Conservation (phyloP, 352 stramenopile genomes). For the Pythium dissotocum region DNA sequence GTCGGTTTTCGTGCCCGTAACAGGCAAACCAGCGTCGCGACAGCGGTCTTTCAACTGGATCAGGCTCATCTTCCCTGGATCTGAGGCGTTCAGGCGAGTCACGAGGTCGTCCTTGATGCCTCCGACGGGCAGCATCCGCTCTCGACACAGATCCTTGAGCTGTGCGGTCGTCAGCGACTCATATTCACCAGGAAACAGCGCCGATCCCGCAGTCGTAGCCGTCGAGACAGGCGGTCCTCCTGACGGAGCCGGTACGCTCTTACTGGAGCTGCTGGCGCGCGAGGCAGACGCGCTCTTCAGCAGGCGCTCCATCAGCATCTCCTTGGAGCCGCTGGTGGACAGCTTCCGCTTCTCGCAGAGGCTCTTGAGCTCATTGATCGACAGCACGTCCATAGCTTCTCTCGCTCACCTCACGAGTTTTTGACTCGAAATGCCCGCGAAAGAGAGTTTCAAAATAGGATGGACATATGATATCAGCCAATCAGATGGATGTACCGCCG, state of each 20-base stretch:
- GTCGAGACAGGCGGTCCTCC: no score
- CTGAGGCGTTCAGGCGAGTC: constrained; percentile 16
- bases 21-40: constrained; percentile 17
- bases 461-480: not conserved
- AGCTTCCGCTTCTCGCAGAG: constrained; percentile 21
- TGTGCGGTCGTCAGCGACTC: constrained; percentile 16
- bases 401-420: not conserved
- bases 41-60: constrained; percentile 22
- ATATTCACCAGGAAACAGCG: constrained; percentile 22
- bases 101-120: constrained; percentile 29
- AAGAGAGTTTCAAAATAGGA: constrained; percentile 3
- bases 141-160: constrained; percentile 25
- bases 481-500: not conserved
- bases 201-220: not conserved
- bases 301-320: constrained; percentile 15
- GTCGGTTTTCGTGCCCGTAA: constrained; percentile 23
- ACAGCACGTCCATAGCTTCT: constrained; percentile 20
- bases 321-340: constrained; percentile 16
- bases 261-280: not conserved
- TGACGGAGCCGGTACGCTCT: not conserved
- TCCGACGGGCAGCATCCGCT: constrained; percentile 20
- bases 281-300: not conserved
- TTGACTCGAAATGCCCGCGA: not conserved
- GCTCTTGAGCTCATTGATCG: constrained; percentile 20
- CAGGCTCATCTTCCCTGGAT: constrained; percentile 22